Base-by-base conservation (phyloP, 2,329 filamentous ascomycete genomes). In the Diatrype stigma region DNA sequence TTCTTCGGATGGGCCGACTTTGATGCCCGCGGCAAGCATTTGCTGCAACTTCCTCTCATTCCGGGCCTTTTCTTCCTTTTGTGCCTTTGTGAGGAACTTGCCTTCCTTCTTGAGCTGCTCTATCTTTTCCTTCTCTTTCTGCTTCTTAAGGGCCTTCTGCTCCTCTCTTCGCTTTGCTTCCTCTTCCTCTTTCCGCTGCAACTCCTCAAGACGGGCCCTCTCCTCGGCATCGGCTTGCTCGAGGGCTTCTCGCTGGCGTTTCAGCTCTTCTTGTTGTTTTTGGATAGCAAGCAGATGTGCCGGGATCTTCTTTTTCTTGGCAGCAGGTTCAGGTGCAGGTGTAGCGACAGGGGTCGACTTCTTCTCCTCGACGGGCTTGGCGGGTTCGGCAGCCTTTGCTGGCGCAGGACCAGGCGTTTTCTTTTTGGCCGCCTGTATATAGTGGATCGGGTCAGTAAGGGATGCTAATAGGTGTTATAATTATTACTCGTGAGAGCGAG, bases 241-340 rank as follows among this genome's bases (percentile, higher is more conserved):
- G 17, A 77, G 74, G 60, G 89, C 86, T 63, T 91, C 87, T 62
- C 86, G 77, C 51, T 72, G 74, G 58, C 74, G 78, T 51, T 80
- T 80, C n/a, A 89, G 72, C 58, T 88, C 86, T 66, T 94, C 90
- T 67, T 94, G 90, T 69, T 93, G 87, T 73, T 87, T 89, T 73
- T 93, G 89, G 30, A 95, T 74, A 42, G 85, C 76, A 46, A 82
- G 79, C 44, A 95, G 77, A 50, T 86, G 85, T 50, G 89, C 77
- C 12, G 89, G 87, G 17, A 97, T 62, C 76, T 97, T 99, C 83
- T 96, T 97, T 77, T 96, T 96, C 71, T 82, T 82, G 52, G 74
- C 76, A 42, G 79, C 74, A 35, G 70, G 58, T n/a, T 74, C 76
- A 12, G 73, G 64, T 21, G 72, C 70, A 3, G 73, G 59, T 3